Percentiles rank a stretch among this genome's conserved stretches.
Conservation (phyloP, 2,329 filamentous ascomycete species). For the Fusarium ambrosium region DNA sequence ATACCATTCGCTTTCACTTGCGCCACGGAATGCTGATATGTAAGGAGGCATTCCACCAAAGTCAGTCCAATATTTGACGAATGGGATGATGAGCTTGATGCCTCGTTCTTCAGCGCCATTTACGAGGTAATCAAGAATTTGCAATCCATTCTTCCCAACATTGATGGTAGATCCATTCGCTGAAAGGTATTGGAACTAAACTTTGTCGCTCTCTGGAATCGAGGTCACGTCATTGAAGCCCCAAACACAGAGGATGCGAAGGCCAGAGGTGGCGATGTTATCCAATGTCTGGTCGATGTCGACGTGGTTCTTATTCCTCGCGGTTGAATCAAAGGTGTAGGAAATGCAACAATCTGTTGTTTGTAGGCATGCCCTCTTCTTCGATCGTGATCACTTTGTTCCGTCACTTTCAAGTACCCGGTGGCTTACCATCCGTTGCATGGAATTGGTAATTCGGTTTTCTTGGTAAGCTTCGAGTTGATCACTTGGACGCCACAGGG, state of each 20-base stretch:
- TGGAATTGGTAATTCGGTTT: background rate
- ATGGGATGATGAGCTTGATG: constrained; percentile 74
- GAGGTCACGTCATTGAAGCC: constrained; percentile 71
- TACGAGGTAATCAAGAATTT: constrained; percentile 44
- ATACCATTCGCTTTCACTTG: constrained; percentile 66
- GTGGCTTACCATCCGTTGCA: background rate
- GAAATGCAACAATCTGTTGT: no score
- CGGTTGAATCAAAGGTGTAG: no score
- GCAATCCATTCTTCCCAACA: constrained; percentile 70
- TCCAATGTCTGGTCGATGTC: constrained; percentile 68
- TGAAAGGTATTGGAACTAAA: constrained; percentile 67
- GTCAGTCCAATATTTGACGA: constrained; percentile 77
- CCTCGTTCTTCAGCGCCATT: constrained; percentile 63
- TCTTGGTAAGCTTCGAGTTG: background rate
- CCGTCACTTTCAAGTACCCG: background rate
- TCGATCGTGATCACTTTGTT: no score
- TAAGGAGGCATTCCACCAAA: constrained; percentile 76
- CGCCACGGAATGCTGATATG: constrained; percentile 68
- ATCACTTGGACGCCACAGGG: background rate
- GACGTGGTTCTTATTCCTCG: constrained; percentile 48
- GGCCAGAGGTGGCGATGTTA: constrained; percentile 63
- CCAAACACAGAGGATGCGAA: constrained; percentile 70
- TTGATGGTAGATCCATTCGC: constrained; percentile 68
- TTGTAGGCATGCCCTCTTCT: no score
- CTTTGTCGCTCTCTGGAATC: constrained; percentile 46